Conservation (phyloP, 2,329 filamentous ascomycete species). For the Pseudocercospora pini-densiflorae region DNA sequence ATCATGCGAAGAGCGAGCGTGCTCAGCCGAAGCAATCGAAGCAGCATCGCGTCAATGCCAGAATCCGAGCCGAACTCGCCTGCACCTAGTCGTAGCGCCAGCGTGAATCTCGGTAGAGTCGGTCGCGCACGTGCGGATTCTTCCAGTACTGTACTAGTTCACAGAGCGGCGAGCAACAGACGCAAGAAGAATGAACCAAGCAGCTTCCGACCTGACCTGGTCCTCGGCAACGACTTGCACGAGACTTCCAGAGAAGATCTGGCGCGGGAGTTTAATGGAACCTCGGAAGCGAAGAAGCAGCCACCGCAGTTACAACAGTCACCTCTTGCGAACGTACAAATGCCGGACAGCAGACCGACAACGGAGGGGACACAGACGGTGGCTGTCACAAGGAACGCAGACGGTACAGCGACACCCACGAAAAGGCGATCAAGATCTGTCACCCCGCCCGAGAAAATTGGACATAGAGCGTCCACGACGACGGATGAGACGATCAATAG, state of each 20-base stretch:
- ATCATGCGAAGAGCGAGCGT: conserved; percentile 35
- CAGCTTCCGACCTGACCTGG: conserved; percentile 34
- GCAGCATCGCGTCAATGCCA: conserved; percentile 29
- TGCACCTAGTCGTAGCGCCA: conserved; percentile 23
- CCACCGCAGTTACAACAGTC: conserved; percentile 8
- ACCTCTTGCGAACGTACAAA: conserved; percentile 11
- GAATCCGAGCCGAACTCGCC: conserved; percentile 17
- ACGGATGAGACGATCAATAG: conserved; percentile 11
- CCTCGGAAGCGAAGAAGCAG: neutral
- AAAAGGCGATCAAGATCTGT: conserved; percentile 5
- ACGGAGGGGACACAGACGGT: neutral
- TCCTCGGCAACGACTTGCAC: conserved; percentile 22
- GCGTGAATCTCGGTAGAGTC: conserved; percentile 15
- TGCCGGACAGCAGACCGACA: neutral
- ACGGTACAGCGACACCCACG: neutral
- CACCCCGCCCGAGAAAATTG: conserved; percentile 13
- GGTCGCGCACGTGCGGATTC: conserved; percentile 38
- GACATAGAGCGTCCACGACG: conserved; percentile 15
- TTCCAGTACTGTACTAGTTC: conserved; percentile 38
- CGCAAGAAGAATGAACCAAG: conserved; percentile 32
- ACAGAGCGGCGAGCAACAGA: conserved; percentile 40
- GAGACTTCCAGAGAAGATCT: conserved; percentile 27
- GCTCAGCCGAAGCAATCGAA: conserved; percentile 31
- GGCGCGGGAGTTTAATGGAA: conserved; percentile 8
- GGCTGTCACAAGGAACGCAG: neutral